Evolutionary conservation across 257 asterid species (phyloP).

Genomic region (Jaltomata sinuosa): DNA sequence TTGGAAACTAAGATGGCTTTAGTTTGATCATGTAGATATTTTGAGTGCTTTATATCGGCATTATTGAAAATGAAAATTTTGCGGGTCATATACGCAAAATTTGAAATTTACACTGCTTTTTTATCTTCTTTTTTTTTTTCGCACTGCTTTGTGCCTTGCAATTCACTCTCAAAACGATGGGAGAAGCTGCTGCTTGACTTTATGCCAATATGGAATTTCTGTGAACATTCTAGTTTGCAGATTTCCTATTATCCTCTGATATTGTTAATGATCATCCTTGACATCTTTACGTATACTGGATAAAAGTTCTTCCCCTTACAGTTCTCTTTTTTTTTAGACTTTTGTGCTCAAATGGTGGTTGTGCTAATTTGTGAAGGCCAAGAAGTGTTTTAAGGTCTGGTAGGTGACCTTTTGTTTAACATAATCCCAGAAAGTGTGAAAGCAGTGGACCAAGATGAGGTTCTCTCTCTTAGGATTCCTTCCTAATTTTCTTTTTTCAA

Average conservation of each 20-base stretch:
- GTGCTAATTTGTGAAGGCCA: too few species aligned
- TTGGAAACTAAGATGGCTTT: constrained; percentile 23
- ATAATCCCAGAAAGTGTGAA: too few species aligned
- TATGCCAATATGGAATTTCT: not conserved
- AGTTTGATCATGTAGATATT: not conserved
- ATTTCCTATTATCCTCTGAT: not conserved
- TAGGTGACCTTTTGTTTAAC: too few species aligned
- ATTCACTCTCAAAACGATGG: not conserved
- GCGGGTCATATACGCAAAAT: not conserved
- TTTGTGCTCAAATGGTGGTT: too few species aligned
- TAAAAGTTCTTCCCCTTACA: not conserved
- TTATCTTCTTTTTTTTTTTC: not conserved
- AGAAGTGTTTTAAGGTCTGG: too few species aligned
- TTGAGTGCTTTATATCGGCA: not conserved
- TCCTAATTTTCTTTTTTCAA: too few species aligned
- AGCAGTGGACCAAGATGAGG: too few species aligned
- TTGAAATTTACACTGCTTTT: not conserved
- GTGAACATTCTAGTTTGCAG: not conserved
- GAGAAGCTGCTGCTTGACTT: not conserved
- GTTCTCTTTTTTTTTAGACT: too few species aligned
- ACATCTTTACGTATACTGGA: not conserved
- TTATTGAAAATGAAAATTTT: not conserved
- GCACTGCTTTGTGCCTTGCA: not conserved
- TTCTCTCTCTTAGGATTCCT: too few species aligned
- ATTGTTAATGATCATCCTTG: not conserved